Evolutionary conservation across 805 yeast species (phyloP).

Genomic region (Myxozyma geophila): DNA sequence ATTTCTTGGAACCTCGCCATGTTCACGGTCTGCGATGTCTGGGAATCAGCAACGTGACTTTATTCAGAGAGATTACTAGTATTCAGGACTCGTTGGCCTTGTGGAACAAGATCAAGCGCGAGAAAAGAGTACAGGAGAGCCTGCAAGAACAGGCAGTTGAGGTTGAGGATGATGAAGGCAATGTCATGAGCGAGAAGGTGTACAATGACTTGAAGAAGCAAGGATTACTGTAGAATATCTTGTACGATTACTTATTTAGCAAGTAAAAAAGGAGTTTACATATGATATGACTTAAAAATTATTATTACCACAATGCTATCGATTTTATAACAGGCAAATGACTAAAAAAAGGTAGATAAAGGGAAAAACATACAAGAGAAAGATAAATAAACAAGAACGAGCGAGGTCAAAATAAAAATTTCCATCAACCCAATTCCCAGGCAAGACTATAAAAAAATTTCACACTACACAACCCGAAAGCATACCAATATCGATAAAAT

Average conservation of each 20-base stretch:
- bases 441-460: slow-evolving; percentile 4
- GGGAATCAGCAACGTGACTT: slow-evolving; percentile 63
- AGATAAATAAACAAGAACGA: slow-evolving; percentile 1
- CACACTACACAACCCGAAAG: slow-evolving; percentile 11
- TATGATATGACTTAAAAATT: slow-evolving; percentile 3
- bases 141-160: slow-evolving; percentile 65
- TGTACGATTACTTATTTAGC: background rate
- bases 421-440: background rate
- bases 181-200: slow-evolving; percentile 83
- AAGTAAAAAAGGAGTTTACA: background rate
- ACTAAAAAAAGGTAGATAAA: slow-evolving; percentile 6
- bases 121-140: slow-evolving; percentile 47
- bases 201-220: slow-evolving; percentile 86
- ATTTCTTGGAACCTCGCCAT: slow-evolving; percentile 75
- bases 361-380: slow-evolving; percentile 9
- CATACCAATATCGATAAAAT: slow-evolving; percentile 5
- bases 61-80: slow-evolving; percentile 66
- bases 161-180: slow-evolving; percentile 91
- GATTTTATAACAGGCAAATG: slow-evolving; percentile 39
- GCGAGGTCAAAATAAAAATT: background rate
- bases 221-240: slow-evolving; percentile 62
- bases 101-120: slow-evolving; percentile 54
- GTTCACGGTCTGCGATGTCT: slow-evolving; percentile 71
- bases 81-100: slow-evolving; percentile 69
- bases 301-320: slow-evolving; percentile 12